Base-by-base conservation (phyloP, 163 green algal species). In the Scenedesmus sp. region DNA sequence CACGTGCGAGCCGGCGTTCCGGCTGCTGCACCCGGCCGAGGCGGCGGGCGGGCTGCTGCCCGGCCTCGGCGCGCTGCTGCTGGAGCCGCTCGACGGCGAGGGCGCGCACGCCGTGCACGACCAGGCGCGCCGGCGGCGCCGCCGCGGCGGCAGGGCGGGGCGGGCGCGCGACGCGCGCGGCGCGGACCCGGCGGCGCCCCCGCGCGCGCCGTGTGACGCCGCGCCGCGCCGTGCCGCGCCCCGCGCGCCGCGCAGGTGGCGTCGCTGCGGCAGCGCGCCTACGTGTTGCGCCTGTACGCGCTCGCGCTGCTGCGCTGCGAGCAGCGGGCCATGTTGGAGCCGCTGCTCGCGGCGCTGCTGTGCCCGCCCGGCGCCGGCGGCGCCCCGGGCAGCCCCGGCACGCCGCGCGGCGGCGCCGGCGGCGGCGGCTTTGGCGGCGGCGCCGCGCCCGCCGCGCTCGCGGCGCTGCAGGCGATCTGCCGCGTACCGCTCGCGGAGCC, bases 191-290 rank as follows among this genome's bases (percentile, higher is more conserved):
- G 54, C n/a, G n/a, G n/a, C 10, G 13, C 29, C 60, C 28, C 13
- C 45, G 60, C 20, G n/a, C 73, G 13, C 73, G 82, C 34, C 70
- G 85, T 22, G 72, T 84, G 0, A 65, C 81, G 4, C 71, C 94
- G 81, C 84, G 91, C 53, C 86, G 6, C 39, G 39, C 7, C 39
- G 10, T 47, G 39, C 39, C 39, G 53, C 33, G 13, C 6, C 24
- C 53, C 9, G 9, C 10, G 53, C 53, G 10, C 5, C n/a, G 17
- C 73, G 17, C 73, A 84, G 42, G 73, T 86, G 22, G 75, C 85
- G 0, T 69, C 81, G 9, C 71, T 95, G 81, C 85, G 91, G 53
- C 86, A 90, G 65, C 78, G 84, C 2, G 86, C 88, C 22, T 89
- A 70, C 70, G 73, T 91, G 39, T 73, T 95, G 70, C 83, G 71